phyloP scores from a whole-genome alignment of 75 land plant species.

The Pseudotsuga menziesii region DNA sequence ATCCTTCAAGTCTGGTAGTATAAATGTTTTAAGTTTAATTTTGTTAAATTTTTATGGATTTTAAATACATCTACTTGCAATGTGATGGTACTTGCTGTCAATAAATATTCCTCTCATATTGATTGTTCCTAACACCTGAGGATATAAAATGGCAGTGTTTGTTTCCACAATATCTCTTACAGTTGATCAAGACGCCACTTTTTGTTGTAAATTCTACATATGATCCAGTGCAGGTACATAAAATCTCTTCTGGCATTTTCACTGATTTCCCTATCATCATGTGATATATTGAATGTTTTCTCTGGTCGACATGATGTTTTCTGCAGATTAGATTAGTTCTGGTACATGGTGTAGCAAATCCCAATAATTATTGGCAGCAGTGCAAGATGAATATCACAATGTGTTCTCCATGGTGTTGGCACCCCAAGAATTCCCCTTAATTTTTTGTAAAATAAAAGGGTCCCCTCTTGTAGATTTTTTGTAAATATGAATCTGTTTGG shows the following conservation, averaged over 20 bases:
- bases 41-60: not conserved
- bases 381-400: not conserved
- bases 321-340: not conserved
- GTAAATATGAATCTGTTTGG: too few species aligned
- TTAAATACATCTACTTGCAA: not conserved
- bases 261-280: not conserved
- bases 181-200: too few species aligned
- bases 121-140: too few species aligned
- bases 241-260: not conserved
- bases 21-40: not conserved
- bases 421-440: too few species aligned
- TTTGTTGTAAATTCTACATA: conserved; percentile 65
- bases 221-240: conserved; percentile 62
- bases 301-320: not conserved
- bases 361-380: not conserved
- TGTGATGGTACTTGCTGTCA: not conserved
- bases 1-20: conserved; percentile 36
- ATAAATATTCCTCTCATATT: not conserved
- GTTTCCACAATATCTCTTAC: too few species aligned
- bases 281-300: not conserved
- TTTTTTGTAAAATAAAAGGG: too few species aligned
- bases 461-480: too few species aligned
- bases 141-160: too few species aligned
- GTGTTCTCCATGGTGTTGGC: not conserved
- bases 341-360: not conserved